Evolutionary conservation across 805 yeast genomes (phyloP), one percentile per base, ranked within the genome.

Genomic region (Starmerella riodocensis): DNA sequence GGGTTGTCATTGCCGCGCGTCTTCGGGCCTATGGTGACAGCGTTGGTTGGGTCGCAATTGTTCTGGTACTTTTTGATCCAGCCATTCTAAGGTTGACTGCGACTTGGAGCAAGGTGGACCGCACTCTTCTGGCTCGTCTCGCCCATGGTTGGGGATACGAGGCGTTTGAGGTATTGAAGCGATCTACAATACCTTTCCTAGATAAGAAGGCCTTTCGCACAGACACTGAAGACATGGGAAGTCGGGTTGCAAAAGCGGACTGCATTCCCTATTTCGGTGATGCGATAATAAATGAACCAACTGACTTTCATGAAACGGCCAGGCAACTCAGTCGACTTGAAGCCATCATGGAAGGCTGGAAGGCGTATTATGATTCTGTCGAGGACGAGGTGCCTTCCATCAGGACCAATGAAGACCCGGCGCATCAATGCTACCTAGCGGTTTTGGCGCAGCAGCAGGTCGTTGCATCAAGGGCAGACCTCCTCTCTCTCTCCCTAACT

Each of bases 201-300:
- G 70, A 68, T 39, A 70, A 74, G 57, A 71, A 47, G 80, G 78
- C 61, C 74, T 85, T 22, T 69, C 83, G 64, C 86, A 93, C 8
- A 84, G 44, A 47, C 24, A 38, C 95, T 3, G 81, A 88, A 51
- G 91, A 93, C 9, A 67, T 88, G 48, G 94, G 94, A 28, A 70
- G 71, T 41, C 63, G 71, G 1, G 84, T 79, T 51, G 71, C 88
- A 0, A 81, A 81, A 52, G 75, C 74, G 36, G 72, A 74, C 39
- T 93, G 81, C 11, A 75, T 88, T 33, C 94, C 97, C 1, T 86
- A 76, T 54, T 86, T 83, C 62, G 96, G 95, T 9, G 97, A 86
- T 55, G 64, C 86, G 47, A 65, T 74, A 8, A 73, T 84, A 14
- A 63, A 63, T 47, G 43, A 39, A 4, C 16, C 35, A 11, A 33